Evolutionary conservation across 257 asterid genomes (phyloP).

Genomic region (Solanum infundibuliforme): DNA sequence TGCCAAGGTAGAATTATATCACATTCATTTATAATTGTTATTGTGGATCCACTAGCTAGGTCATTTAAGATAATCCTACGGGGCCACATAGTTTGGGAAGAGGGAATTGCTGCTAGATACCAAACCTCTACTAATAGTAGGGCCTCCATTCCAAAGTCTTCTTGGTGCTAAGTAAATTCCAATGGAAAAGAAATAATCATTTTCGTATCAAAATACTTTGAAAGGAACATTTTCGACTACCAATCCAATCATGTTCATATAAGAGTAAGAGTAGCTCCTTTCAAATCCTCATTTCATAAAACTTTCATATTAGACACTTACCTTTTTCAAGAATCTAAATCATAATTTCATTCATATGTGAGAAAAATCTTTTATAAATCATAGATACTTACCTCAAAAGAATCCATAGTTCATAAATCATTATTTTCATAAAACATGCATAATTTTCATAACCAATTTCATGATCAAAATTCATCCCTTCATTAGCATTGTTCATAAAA

Average conservation of each 20-base stretch:
- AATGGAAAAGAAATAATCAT: neutral
- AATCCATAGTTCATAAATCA: neutral
- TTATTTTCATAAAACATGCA: neutral
- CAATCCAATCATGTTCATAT: neutral
- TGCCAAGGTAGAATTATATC: neutral
- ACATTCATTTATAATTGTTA: no score
- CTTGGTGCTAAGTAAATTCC: neutral
- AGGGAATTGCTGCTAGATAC: neutral
- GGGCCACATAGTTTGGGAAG: neutral
- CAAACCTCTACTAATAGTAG: neutral
- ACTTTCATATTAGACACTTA: neutral
- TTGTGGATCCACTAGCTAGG: neutral
- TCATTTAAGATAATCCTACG: neutral
- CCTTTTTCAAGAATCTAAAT: neutral
- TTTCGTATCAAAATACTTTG: neutral
- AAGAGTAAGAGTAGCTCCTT: neutral
- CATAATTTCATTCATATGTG: neutral
- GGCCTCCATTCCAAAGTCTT: neutral
- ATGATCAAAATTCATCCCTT: neutral
- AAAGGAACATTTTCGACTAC: neutral
- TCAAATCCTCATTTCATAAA: neutral
- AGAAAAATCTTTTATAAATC: neutral
- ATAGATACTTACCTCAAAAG: neutral
- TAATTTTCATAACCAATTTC: no score
- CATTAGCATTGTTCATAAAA: neutral